Base-by-base conservation (phyloP, 805 yeast genomes). In the Candida cerambycidarum region DNA sequence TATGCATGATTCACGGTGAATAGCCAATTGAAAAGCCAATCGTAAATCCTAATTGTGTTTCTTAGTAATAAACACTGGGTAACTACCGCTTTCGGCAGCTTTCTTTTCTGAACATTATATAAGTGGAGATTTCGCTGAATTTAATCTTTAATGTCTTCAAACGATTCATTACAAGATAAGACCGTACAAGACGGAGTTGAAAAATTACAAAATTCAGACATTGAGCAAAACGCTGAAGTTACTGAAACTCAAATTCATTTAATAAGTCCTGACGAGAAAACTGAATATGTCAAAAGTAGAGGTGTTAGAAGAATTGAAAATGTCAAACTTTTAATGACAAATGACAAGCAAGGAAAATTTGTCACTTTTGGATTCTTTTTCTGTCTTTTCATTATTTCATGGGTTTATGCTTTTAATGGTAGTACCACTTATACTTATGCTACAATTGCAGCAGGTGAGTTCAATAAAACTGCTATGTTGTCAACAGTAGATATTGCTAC, bases 401-500 rank as follows among this genome's bases (percentile, higher is more conserved):
- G 65, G 67, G 52, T 54, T 21, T 47, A 59, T 16, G 45, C 61
- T 23, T 55, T 67, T 21, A 66, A 66, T 42, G 44, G 51, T 8
- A 43, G 57, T 4, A 64, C 71, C 27, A 61, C 67, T 5, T 56
- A 44, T 32, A 57, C 47, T 42, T 65, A 65, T 42, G 50, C 55
- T 12, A 72, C 75, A n/a, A 63, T 57, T 43, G 61, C 61, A 14
- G 49, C 61, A 10, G 54, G 60, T 9, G 43, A 50, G 27, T 57
- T 51, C 41, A 34, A 42, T 24, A 38, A 44, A 21, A 61, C 55
- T 43, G 51, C 63, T 2, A 51, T 52, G 55, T 38, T 58, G 32
- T 45, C 63, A 3, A 55, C 56, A 27, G 24, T 58, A 24, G 28
- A 39, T 23, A 57, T 58, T 41, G 64, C 64, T 4, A 53, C 55